Percentiles rank a stretch among this genome's conserved stretches.
Evolutionary conservation across 352 stramenopile genomes (phyloP).

Genomic region (Pelagophyceae sp.): DNA sequence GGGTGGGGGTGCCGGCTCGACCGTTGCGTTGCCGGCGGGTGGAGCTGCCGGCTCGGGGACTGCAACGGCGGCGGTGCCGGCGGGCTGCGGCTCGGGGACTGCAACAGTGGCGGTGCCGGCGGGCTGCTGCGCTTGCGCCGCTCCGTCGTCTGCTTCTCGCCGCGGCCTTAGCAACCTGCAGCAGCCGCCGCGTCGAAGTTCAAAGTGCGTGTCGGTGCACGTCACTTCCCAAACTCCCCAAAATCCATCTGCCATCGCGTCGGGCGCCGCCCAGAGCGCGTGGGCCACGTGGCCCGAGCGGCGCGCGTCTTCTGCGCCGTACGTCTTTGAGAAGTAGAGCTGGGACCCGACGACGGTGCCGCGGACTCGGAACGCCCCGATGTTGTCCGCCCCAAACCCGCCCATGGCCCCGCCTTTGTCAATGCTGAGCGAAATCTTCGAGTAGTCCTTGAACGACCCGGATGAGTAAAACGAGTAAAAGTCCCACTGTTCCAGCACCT

Average conservation of each 20-base stretch:
- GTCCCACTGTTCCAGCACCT: not conserved
- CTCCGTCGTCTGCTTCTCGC: too few species aligned
- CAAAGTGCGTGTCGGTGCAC: conserved; percentile 1
- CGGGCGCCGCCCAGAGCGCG: not conserved
- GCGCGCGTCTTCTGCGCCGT: not conserved
- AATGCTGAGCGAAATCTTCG: not conserved
- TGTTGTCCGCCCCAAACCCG: not conserved
- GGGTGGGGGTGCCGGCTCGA: too few species aligned
- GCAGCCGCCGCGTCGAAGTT: conserved; percentile 2
- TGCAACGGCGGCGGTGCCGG: too few species aligned
- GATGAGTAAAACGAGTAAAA: not conserved
- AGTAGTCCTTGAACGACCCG: not conserved
- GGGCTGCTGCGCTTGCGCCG: too few species aligned
- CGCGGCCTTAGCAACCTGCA: too few species aligned
- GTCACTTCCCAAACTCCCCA: conserved; percentile 13
- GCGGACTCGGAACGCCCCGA: not conserved
- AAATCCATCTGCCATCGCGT: not conserved
- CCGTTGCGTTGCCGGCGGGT: too few species aligned
- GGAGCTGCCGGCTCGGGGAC: too few species aligned
- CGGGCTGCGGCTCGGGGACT: too few species aligned
- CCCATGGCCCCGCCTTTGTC: not conserved
- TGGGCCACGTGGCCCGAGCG: not conserved
- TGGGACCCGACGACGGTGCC: not conserved
- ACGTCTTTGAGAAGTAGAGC: conserved; percentile 11
- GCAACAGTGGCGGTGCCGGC: too few species aligned